A percentile compares a stretch with the other conserved stretches of the same genome.
phyloP scores from a whole-genome alignment of 208 protist genomes.

The Acanthamoeba lenticulata region DNA sequence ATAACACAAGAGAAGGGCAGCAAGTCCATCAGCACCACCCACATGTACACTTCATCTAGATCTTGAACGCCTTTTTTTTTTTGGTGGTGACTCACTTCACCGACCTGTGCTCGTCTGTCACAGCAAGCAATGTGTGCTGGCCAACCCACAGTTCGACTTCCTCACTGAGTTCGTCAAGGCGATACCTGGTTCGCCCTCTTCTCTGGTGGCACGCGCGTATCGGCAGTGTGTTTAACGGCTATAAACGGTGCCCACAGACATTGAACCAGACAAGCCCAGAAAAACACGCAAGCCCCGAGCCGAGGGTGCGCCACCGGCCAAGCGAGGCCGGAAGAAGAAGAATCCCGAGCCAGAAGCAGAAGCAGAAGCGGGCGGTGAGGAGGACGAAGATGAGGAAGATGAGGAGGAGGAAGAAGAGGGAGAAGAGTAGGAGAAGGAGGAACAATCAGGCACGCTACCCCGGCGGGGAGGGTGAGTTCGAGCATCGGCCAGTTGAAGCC shows the following conservation, averaged over 20 bases:
- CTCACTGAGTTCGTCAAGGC: not conserved
- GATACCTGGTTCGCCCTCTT: not conserved
- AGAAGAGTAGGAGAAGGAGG: too few species aligned
- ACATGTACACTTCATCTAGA: not conserved
- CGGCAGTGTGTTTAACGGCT: not conserved
- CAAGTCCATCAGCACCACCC: constrained; percentile 20
- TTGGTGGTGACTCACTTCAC: not conserved
- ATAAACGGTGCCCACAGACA: not conserved
- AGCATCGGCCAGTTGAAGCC: too few species aligned
- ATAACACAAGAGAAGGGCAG: constrained; percentile 13
- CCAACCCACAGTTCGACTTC: not conserved
- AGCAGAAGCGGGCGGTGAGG: not conserved
- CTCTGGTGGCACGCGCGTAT: not conserved
- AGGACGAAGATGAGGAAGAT: not conserved
- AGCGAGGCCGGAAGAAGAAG: not conserved
- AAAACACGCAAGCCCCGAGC: constrained; percentile 45
- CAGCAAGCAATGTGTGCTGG: constrained; percentile 38
- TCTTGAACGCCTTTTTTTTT: not conserved
- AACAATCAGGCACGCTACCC: too few species aligned
- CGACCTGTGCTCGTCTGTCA: not conserved
- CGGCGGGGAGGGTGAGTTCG: too few species aligned
- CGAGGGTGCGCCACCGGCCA: not conserved
- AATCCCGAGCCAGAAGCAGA: not conserved
- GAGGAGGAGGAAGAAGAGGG: not conserved
- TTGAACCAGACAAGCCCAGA: constrained; percentile 12